These are phyloP conservation scores for Tolypocladium tropicale DNA, from an alignment of 2,329 filamentous ascomycete species.

Conservation along the genomic window DNA sequence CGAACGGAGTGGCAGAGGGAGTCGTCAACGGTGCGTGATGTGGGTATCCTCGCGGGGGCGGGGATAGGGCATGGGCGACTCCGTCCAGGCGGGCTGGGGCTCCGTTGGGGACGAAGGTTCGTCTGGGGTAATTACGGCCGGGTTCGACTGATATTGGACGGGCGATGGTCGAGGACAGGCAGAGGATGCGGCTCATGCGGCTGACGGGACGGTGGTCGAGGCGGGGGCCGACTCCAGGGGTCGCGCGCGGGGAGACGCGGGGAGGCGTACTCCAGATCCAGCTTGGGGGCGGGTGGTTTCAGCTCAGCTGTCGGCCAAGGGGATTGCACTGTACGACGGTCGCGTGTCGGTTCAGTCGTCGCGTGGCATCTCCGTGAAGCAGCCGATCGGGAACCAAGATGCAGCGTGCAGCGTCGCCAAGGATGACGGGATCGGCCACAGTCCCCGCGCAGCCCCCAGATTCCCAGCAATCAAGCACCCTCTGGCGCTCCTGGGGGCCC, in stretches of 20 bases:
- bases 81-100: neutral
- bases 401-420: too few relatives aligned
- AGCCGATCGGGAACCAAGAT: too few relatives aligned
- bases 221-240: neutral
- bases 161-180: neutral
- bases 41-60: neutral
- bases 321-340: too few relatives aligned
- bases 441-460: too few relatives aligned
- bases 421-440: neutral
- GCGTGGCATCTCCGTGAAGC: too few relatives aligned
- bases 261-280: too few relatives aligned
- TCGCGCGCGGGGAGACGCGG: neutral
- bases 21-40: too few relatives aligned
- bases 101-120: neutral
- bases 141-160: neutral
- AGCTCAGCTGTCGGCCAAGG: too few relatives aligned
- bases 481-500: neutral
- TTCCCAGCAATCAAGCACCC: too few relatives aligned
- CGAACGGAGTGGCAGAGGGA: too few relatives aligned
- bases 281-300: too few relatives aligned
- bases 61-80: neutral
- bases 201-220: neutral
- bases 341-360: too few relatives aligned
- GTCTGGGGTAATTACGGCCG: neutral
- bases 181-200: neutral